Evolutionary conservation across 345 rosid genomes (phyloP).

Genomic region (Stellera chamaejasme): DNA sequence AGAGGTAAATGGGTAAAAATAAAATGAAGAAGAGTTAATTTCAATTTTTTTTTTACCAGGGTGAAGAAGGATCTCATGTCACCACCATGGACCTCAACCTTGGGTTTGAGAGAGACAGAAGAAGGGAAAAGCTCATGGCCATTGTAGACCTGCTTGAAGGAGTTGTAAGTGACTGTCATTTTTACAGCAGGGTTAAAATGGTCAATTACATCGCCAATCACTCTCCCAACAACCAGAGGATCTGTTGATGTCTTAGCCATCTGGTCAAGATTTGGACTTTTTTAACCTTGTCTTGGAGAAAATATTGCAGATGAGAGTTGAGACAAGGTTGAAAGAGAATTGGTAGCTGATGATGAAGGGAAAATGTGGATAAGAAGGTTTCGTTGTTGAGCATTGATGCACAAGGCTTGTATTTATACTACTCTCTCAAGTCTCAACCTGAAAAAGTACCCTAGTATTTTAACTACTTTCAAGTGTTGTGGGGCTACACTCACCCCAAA

Average conservation of each 20-base stretch:
- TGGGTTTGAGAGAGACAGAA: slow-evolving; percentile 57
- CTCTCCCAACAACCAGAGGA: slow-evolving; percentile 84
- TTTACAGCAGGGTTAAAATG: slow-evolving; percentile 45
- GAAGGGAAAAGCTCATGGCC: slow-evolving; percentile 90
- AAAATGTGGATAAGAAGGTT: slow-evolving; percentile 2
- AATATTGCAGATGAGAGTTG: background rate
- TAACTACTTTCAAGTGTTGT: too few relatives aligned
- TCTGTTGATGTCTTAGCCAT: slow-evolving; percentile 51
- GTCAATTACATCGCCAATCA: slow-evolving; percentile 86
- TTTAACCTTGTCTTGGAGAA: background rate
- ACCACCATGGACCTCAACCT: slow-evolving; percentile 80
- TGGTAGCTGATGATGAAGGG: background rate
- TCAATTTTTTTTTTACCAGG: slow-evolving; percentile 44
- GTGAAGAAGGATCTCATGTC: slow-evolving; percentile 94
- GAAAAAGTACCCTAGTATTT: background rate
- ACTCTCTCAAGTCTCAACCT: too few relatives aligned
- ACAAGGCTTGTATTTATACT: slow-evolving; percentile 23
- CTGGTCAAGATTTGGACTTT: background rate
- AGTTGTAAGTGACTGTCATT: slow-evolving; percentile 59
- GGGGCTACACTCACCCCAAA: too few relatives aligned
- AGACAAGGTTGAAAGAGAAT: background rate
- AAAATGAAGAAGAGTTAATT: background rate
- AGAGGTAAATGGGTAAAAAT: background rate
- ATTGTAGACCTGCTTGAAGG: slow-evolving; percentile 71
- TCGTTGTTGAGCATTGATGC: slow-evolving; percentile 8